Percentiles rank a stretch among this genome's conserved stretches.
These are phyloP conservation scores for Serpula lacrymans DNA, from an alignment of 768 basidiomycete species.

Conservation along the genomic window DNA sequence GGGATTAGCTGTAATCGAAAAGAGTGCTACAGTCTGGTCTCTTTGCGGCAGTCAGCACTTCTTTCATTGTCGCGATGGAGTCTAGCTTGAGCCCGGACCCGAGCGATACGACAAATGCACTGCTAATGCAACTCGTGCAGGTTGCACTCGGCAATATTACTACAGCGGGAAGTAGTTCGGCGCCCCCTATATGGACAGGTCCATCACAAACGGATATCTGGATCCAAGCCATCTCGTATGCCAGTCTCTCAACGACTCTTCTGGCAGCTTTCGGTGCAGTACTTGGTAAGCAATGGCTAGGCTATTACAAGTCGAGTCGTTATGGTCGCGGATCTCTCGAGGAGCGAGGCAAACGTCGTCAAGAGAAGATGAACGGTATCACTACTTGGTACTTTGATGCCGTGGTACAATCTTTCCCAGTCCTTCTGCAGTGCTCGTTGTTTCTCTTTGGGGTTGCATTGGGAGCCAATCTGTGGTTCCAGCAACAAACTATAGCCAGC, in stretches of 20 bases:
- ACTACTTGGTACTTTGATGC: slow-evolving; percentile 12
- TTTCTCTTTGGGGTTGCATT: slow-evolving; percentile 13
- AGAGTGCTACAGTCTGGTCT: slow-evolving; percentile 36
- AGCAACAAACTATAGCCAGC: slow-evolving; percentile 6
- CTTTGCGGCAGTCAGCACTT: slow-evolving; percentile 36
- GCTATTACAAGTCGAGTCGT: slow-evolving; percentile 4
- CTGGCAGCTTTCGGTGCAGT: slow-evolving; percentile 15
- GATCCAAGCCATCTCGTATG: slow-evolving; percentile 11
- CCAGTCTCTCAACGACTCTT: slow-evolving; percentile 12
- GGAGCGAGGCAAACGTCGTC: slow-evolving; percentile 10
- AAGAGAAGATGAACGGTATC: slow-evolving; percentile 12
- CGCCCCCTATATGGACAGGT: slow-evolving; percentile 6
- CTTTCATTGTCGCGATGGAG: slow-evolving; percentile 37
- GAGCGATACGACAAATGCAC: slow-evolving; percentile 18
- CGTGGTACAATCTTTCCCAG: slow-evolving; percentile 10
- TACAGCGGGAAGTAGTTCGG: no score
- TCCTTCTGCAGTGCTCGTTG: slow-evolving; percentile 11
- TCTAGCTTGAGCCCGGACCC: slow-evolving; percentile 29
- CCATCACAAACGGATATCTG: slow-evolving; percentile 6
- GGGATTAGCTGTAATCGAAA: no score
- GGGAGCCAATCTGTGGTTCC: slow-evolving; percentile 3
- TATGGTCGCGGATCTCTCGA: slow-evolving; percentile 8
- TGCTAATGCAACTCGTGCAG: slow-evolving; percentile 21
- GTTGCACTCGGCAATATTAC: no score
- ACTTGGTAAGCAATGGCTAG: slow-evolving; percentile 16